Evolutionary conservation across 139 green algal genomes (phyloP).

Genomic region (Chlorella sp.): DNA sequence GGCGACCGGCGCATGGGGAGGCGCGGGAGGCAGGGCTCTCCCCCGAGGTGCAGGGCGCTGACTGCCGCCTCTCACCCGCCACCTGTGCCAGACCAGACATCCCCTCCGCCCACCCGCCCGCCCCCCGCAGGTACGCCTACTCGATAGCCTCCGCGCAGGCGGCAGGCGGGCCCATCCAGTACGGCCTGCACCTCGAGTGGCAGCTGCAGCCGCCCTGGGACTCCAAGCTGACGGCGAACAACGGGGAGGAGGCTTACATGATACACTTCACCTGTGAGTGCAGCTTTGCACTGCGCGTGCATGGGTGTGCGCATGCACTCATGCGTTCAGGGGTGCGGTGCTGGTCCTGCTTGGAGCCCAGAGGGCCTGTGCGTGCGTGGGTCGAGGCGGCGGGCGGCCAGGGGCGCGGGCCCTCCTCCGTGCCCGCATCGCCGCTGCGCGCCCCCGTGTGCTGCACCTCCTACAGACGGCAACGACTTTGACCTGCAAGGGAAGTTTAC

Average conservation of each 20-base stretch:
- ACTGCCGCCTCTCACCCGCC: too few relatives aligned
- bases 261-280: conserved; percentile 82
- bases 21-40: too few relatives aligned
- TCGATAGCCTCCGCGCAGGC: conserved; percentile 40
- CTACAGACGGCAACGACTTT: conserved; percentile 69
- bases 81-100: too few relatives aligned
- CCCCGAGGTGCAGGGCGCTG: too few relatives aligned
- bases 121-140: conserved; percentile 42
- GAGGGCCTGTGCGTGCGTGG: too few relatives aligned
- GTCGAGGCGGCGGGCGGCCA: too few relatives aligned
- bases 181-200: conserved; percentile 50
- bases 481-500: conserved; percentile 46
- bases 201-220: conserved; percentile 79
- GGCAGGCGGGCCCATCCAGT: conserved; percentile 32
- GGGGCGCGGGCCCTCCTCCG: too few relatives aligned
- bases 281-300: too few relatives aligned
- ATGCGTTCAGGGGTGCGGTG: too few relatives aligned
- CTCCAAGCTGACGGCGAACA: conserved; percentile 18
- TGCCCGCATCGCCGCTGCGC: background rate
- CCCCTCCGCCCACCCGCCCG: background rate
- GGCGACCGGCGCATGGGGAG: too few relatives aligned
- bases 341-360: too few relatives aligned
- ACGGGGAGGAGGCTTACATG: conserved; percentile 48
- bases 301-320: too few relatives aligned
- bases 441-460: background rate